Conservation (phyloP, 2,329 filamentous ascomycete species). For the Cordyceps javanica region DNA sequence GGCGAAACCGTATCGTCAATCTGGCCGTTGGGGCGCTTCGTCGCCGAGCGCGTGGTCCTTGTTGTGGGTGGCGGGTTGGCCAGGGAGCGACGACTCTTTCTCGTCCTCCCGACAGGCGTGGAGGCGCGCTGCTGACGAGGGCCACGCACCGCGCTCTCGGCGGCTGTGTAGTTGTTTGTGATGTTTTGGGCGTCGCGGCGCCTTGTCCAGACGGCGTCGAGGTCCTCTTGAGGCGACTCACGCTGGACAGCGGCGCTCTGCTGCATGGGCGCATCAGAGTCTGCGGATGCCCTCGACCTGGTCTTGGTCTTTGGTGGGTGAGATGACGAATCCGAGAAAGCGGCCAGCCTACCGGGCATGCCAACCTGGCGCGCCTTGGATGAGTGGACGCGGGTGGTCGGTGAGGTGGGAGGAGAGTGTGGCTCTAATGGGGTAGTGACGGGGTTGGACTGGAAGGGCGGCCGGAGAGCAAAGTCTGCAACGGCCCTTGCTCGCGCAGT, state of each 20-base stretch:
- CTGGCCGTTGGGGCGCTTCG: constrained; percentile 51
- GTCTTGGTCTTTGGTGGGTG: constrained; percentile 21
- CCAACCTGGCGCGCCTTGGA: constrained; percentile 23
- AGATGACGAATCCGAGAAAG: constrained; percentile 25
- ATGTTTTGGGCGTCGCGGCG: constrained; percentile 33
- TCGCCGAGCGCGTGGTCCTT: constrained; percentile 42
- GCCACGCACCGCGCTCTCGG: constrained; percentile 34
- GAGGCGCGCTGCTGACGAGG: constrained; percentile 22
- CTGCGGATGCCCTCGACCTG: constrained; percentile 16
- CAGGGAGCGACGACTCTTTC: constrained; percentile 31
- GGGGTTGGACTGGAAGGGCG: not conserved
- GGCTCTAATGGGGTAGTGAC: constrained; percentile 23
- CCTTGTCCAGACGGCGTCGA: constrained; percentile 28
- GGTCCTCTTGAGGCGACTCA: constrained; percentile 19
- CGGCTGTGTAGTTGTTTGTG: constrained; percentile 30
- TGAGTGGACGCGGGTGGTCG: constrained; percentile 11
- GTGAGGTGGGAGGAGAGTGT: constrained; percentile 26
- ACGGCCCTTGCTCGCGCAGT: constrained; percentile 30
- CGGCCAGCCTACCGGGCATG: constrained; percentile 35
- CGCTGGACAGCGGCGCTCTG: constrained; percentile 16
- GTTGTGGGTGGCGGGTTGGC: constrained; percentile 27
- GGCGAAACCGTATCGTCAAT: constrained; percentile 49
- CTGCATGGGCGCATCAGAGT: constrained; percentile 8
- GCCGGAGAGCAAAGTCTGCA: not conserved
- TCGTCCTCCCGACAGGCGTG: constrained; percentile 28